These are phyloP conservation scores for Macadamia integrifolia DNA, from an alignment of 164 flowering plant species.

Conservation along the genomic window DNA sequence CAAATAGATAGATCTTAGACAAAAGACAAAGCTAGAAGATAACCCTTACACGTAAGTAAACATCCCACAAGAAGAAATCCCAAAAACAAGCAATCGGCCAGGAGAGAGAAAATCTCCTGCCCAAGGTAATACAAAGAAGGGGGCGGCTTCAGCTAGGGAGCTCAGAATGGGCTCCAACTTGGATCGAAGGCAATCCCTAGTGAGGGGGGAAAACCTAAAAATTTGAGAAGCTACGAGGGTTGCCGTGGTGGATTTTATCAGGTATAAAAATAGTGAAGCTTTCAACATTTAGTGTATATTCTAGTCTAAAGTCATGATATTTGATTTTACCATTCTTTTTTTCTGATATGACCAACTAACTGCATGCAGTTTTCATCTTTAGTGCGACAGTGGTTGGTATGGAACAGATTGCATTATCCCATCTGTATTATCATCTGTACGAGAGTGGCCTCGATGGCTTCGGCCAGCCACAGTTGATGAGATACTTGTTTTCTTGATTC, in stretches of 20 bases:
- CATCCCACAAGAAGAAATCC: too few relatives aligned
- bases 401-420: slow-evolving; percentile 93
- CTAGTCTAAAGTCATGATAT: not conserved
- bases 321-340: not conserved
- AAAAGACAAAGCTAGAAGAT: too few relatives aligned
- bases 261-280: slow-evolving; percentile 30
- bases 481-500: too few relatives aligned
- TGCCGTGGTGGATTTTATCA: slow-evolving; percentile 98
- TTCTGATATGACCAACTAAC: not conserved
- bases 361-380: slow-evolving; percentile 4
- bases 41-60: too few relatives aligned
- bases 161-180: too few relatives aligned
- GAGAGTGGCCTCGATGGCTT: slow-evolving; percentile 92
- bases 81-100: too few relatives aligned
- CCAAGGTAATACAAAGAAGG: too few relatives aligned
- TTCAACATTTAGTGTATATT: not conserved
- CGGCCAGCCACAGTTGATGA: slow-evolving; percentile 65
- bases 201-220: too few relatives aligned
- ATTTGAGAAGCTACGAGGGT: not conserved
- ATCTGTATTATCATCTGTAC: slow-evolving; percentile 55
- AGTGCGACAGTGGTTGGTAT: slow-evolving; percentile 91
- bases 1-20: too few relatives aligned
- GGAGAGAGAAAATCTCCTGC: too few relatives aligned
- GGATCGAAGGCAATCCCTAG: too few relatives aligned
- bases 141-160: too few relatives aligned